Conservation (phyloP, 495 filamentous ascomycete species). For the Penicillium macrosclerotiorum region DNA sequence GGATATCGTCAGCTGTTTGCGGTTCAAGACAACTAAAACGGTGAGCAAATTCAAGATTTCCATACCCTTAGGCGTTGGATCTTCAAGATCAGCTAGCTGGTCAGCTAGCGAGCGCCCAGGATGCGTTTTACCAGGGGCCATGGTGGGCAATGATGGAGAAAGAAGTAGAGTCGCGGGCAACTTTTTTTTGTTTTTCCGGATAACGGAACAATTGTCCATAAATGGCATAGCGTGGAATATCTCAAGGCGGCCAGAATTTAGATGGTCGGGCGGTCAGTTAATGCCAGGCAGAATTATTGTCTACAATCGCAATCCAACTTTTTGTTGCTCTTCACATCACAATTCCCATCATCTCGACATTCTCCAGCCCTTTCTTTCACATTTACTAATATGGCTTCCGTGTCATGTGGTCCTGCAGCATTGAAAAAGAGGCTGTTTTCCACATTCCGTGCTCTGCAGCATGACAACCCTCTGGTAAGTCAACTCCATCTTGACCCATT, state of each 20-base stretch:
- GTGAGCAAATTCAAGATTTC: not conserved
- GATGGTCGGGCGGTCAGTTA: slow-evolving; percentile 6
- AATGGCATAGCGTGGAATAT: slow-evolving; percentile 6
- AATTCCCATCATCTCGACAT: not conserved
- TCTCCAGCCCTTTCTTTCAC: not conserved
- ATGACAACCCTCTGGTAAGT: slow-evolving; percentile 88
- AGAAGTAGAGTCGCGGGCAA: slow-evolving; percentile 11
- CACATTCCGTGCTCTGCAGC: slow-evolving; percentile 58
- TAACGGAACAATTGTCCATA: slow-evolving; percentile 23
- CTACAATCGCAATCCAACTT: not conserved
- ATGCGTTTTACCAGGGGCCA: slow-evolving; percentile 27
- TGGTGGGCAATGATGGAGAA: slow-evolving; percentile 13
- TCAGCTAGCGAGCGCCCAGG: slow-evolving; percentile 52
- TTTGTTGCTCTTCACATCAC: not conserved
- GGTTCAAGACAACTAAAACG: slow-evolving; percentile 1
- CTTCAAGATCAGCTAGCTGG: slow-evolving; percentile 63
- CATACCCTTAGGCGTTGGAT: slow-evolving; percentile 60
- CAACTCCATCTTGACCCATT: not conserved
- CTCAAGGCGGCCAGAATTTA: not conserved
- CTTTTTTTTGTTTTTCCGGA: slow-evolving; percentile 39
- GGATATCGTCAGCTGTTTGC: slow-evolving; percentile 8
- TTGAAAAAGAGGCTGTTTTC: slow-evolving; percentile 55
- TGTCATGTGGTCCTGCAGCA: not conserved
- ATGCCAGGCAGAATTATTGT: slow-evolving; percentile 22
- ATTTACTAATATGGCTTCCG: slow-evolving; percentile 7